phyloP scores from a whole-genome alignment of 352 stramenopile species.

The Pythium chondricola region DNA sequence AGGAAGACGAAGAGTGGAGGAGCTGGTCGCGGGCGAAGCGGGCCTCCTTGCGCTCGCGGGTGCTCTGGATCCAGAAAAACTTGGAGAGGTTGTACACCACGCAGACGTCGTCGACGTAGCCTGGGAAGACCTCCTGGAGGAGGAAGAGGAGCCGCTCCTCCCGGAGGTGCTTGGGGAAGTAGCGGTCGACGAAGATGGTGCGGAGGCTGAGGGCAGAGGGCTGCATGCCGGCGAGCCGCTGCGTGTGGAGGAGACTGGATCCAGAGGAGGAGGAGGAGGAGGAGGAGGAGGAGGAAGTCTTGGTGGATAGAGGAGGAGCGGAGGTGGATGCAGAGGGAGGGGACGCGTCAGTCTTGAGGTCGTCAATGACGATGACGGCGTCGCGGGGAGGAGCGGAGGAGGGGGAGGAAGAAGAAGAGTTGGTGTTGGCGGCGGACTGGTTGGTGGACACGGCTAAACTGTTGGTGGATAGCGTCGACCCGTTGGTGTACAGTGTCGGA shows the following conservation, averaged over 20 bases:
- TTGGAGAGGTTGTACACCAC: conserved; percentile 79
- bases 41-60: conserved; percentile 40
- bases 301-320: neutral
- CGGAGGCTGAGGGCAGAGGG: conserved; percentile 64
- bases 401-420: too few species aligned
- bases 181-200: conserved; percentile 75
- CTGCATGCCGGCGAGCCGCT: conserved; percentile 67
- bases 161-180: conserved; percentile 63
- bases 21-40: conserved; percentile 53
- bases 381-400: too few species aligned
- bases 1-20: conserved; percentile 22
- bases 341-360: neutral
- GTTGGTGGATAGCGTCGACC: neutral
- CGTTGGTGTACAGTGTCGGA: too few species aligned
- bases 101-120: conserved; percentile 73
- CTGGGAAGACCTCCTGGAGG: conserved; percentile 75
- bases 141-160: conserved; percentile 73
- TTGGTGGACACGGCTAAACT: neutral
- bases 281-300: too few species aligned
- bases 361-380: too few species aligned
- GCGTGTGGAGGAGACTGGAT: neutral
- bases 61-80: conserved; percentile 57
- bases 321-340: too few species aligned
- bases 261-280: neutral
- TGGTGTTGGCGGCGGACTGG: neutral